These are phyloP conservation scores for Mediolabrus comicus DNA, from an alignment of 108 stramenopile genomes.

Conservation along the genomic window DNA sequence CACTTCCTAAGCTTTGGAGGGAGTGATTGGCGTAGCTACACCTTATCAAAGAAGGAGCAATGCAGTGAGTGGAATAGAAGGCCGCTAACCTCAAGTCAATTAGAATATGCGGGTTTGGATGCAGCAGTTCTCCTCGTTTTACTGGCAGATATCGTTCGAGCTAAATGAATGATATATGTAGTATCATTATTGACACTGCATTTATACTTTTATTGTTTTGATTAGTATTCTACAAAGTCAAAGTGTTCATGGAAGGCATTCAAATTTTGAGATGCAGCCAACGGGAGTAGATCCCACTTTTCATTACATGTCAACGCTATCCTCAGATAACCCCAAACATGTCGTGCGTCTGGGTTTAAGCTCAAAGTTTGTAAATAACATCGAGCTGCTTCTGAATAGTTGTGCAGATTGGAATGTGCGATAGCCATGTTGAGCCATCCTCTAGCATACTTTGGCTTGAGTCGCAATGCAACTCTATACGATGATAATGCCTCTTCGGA, in stretches of 20 bases:
- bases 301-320: slow-evolving; percentile 90
- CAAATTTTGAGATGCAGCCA: slow-evolving; percentile 75
- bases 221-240: slow-evolving; percentile 70
- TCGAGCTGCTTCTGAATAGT: slow-evolving; percentile 85
- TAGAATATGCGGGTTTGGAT: slow-evolving; percentile 45
- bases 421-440: slow-evolving; percentile 98
- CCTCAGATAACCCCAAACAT: slow-evolving; percentile 95
- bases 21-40: slow-evolving; percentile 1
- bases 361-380: slow-evolving; percentile 92
- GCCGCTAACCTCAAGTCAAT: slow-evolving; percentile 28
- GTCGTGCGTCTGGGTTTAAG: slow-evolving; percentile 86
- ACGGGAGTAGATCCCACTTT: slow-evolving; percentile 87
- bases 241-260: slow-evolving; percentile 73
- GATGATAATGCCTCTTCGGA: slow-evolving; percentile 84
- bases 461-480: slow-evolving; percentile 74
- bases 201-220: background rate
- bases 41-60: slow-evolving; percentile 52
- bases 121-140: slow-evolving; percentile 32
- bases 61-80: slow-evolving; percentile 41
- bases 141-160: slow-evolving; percentile 24
- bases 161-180: background rate
- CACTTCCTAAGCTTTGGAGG: slow-evolving; percentile 15
- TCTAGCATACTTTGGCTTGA: slow-evolving; percentile 92
- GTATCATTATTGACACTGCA: background rate
- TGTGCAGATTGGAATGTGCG: slow-evolving; percentile 84